phyloP scores from a whole-genome alignment of 306 rosid genomes.

The Prinsepia uniflora region DNA sequence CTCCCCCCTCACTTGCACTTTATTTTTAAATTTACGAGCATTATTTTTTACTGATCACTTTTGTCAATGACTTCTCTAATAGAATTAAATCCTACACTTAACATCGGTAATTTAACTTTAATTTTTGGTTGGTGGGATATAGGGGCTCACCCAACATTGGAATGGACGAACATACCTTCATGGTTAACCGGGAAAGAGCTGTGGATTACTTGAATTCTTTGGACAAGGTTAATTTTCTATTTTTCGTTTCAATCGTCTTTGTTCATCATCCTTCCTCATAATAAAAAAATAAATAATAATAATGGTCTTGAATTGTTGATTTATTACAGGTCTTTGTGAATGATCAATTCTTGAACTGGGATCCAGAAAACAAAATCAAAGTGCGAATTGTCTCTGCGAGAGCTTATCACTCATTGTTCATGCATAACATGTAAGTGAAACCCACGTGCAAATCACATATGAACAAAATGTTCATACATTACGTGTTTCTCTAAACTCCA shows the following conservation, averaged over 20 bases:
- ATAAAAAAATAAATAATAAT: background rate
- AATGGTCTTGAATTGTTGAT: slow-evolving; percentile 3
- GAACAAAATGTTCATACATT: no score
- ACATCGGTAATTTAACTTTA: background rate
- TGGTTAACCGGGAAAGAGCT: slow-evolving; percentile 82
- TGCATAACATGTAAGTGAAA: slow-evolving; percentile 85
- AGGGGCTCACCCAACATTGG: slow-evolving; percentile 94
- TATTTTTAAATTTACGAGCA: background rate
- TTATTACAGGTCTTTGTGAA: slow-evolving; percentile 62
- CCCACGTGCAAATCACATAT: no score
- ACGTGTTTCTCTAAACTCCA: no score
- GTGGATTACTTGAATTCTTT: slow-evolving; percentile 84
- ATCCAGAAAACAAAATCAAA: slow-evolving; percentile 70
- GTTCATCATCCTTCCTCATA: background rate
- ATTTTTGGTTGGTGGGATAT: background rate
- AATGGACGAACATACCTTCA: slow-evolving; percentile 76
- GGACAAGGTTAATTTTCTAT: slow-evolving; percentile 48
- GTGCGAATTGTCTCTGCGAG: slow-evolving; percentile 76
- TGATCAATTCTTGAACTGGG: slow-evolving; percentile 89
- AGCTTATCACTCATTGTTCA: slow-evolving; percentile 85
- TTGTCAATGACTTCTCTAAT: no score
- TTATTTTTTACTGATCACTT: no score
- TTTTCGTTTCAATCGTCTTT: no score
- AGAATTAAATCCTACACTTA: no score
- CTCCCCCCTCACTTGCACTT: background rate